Base-by-base conservation (phyloP, 805 yeast species). In the Saccharomyces kudriavzevii region DNA sequence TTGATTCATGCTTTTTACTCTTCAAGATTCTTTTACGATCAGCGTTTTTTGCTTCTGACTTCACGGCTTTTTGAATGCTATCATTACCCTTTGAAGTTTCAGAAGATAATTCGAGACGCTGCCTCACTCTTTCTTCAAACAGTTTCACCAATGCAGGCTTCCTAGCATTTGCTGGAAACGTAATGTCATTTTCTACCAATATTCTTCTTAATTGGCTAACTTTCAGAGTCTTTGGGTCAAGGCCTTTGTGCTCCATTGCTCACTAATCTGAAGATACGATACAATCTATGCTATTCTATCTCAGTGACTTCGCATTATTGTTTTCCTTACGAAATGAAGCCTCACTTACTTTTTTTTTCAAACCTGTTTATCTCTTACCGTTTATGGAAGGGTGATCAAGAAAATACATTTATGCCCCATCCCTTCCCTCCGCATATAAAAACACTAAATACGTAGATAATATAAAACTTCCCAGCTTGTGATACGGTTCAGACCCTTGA, bases 131-230 rank as follows among this genome's bases (percentile, higher is more conserved):
- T 2, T 70, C 64, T 17, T 79, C 72, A 70, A 83, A 88, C 20
- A 85, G 53, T 17, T 72, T 71, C 1, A 89, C 67, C 54, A 89
- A 74, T 9, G 80, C 82, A 4, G 80, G 69, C 67, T 91, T 91
- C 63, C 83, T 87, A 6, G 89, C 84, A 47, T 77, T 74, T 1
- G 85, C 73, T 0, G 87, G 77, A 60, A 76, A 83, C 1, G 70
- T 67, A 24, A 90, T 74, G 24, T 79, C 75, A 61, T 88, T 78
- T 54, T 80, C 83, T 10, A 75, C 68, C 49, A 91, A 73, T 14
- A 88, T 75, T 28, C 81, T 77, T 61, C 94, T 77, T 65, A 91
- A 74, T 55, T 86, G 81, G 2, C 89, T 80, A 13, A 87, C 83
- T 50, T 83, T 85, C 57, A 85, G 71, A 45, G 77, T 72, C 27